Evolutionary conservation across 176 grass and related monocot species (phyloP).

Genomic region (Oryza meyeriana): DNA sequence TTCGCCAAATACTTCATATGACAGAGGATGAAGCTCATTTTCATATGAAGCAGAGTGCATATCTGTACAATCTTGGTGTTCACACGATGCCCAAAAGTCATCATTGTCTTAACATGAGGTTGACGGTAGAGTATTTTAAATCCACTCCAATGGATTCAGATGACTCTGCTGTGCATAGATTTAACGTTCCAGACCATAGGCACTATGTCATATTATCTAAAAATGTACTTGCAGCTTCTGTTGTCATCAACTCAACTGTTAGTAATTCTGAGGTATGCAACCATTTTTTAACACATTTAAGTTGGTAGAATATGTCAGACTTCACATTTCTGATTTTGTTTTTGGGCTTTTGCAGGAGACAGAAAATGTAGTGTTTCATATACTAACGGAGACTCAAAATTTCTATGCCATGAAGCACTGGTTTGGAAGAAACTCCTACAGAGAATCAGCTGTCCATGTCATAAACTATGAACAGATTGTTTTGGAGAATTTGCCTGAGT

Average conservation of each 20-base stretch:
- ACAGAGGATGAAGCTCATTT: slow-evolving; percentile 97
- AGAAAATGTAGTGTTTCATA: slow-evolving; percentile 75
- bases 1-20: slow-evolving; percentile 91
- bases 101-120: slow-evolving; percentile 96
- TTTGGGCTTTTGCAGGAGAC: slow-evolving; percentile 60
- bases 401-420: slow-evolving; percentile 97
- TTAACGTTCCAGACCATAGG: slow-evolving; percentile 57
- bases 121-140: slow-evolving; percentile 96
- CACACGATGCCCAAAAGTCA: slow-evolving; percentile 98
- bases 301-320: not conserved
- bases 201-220: slow-evolving; percentile 95
- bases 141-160: slow-evolving; percentile 50
- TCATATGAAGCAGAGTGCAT: slow-evolving; percentile 98
- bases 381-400: slow-evolving; percentile 86
- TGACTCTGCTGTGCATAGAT: slow-evolving; percentile 46
- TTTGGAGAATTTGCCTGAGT: slow-evolving; percentile 52
- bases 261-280: slow-evolving; percentile 75
- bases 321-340: slow-evolving; percentile 41
- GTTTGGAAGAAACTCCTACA: slow-evolving; percentile 83
- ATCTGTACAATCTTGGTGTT: slow-evolving; percentile 92
- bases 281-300: not conserved
- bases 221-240: slow-evolving; percentile 90
- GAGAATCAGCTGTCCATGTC: slow-evolving; percentile 59
- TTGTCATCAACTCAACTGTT: slow-evolving; percentile 89
- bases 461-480: slow-evolving; percentile 79